phyloP scores from a whole-genome alignment of 148 eudicot species.

The Linanthus parryae region DNA sequence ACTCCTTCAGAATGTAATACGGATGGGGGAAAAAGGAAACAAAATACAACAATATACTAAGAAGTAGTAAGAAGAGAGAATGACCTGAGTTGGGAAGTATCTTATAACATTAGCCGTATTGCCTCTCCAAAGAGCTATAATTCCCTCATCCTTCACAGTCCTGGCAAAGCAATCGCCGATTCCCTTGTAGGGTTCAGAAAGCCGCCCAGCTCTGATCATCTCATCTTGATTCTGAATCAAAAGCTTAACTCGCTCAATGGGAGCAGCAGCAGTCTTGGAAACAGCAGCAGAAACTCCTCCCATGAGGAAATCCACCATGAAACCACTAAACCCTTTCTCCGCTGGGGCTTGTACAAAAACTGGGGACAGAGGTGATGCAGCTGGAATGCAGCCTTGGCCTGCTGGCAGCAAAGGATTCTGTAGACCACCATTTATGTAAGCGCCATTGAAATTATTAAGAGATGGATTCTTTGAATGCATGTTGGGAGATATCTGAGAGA shows the following conservation, averaged over 20 bases:
- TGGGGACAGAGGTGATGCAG: constrained; percentile 27
- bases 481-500: constrained; percentile 32
- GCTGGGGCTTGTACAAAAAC: constrained; percentile 41
- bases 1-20: too few species aligned
- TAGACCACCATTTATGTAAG: constrained; percentile 29
- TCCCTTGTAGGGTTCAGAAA: constrained; percentile 71
- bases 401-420: constrained; percentile 18
- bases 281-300: constrained; percentile 76
- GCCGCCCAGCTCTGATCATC: constrained; percentile 64
- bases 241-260: constrained; percentile 75
- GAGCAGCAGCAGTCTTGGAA: constrained; percentile 76
- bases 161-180: constrained; percentile 62
- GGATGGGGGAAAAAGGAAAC: not conserved
- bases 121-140: constrained; percentile 66
- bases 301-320: constrained; percentile 61
- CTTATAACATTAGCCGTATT: constrained; percentile 79
- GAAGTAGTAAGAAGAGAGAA: not conserved
- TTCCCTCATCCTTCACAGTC: constrained; percentile 70
- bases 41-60: not conserved
- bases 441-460: constrained; percentile 14
- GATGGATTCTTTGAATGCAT: constrained; percentile 24
- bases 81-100: constrained; percentile 89
- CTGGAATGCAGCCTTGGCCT: constrained; percentile 15
- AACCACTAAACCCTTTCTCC: constrained; percentile 29
- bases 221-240: constrained; percentile 80